Conservation (phyloP, 441 rosid species). For the Pelargonium citronellum region DNA sequence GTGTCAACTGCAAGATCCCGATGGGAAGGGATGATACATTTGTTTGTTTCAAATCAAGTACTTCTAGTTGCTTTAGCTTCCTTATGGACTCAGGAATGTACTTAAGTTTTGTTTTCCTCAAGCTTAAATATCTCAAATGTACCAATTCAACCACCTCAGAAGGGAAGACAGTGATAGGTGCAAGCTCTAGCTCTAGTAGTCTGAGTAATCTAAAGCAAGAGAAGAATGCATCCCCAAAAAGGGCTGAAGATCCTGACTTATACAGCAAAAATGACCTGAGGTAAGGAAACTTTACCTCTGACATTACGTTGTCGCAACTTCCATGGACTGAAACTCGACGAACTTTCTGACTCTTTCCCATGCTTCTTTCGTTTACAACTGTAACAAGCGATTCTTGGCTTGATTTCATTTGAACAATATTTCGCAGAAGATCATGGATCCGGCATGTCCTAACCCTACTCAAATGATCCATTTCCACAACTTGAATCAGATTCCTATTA, state of each 20-base stretch:
- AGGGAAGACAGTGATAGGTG: conserved; percentile 14
- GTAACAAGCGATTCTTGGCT: neutral
- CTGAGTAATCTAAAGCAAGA: conserved; percentile 5
- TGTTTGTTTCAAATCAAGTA: conserved; percentile 17
- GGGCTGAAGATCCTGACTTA: neutral
- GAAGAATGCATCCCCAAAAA: neutral
- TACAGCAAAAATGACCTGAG: neutral
- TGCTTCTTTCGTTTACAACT: neutral
- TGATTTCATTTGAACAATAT: neutral
- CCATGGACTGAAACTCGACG: neutral
- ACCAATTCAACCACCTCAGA: neutral
- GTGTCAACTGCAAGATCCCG: conserved; percentile 12
- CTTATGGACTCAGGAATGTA: conserved; percentile 9
- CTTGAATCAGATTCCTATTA: conserved; percentile 18
- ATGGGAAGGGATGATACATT: conserved; percentile 5
- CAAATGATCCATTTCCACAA: conserved; percentile 6
- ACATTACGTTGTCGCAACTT: neutral
- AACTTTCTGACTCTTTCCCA: neutral
- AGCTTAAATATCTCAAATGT: conserved; percentile 10
- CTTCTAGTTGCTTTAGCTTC: conserved; percentile 17
- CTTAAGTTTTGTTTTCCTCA: conserved; percentile 13
- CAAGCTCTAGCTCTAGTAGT: conserved; percentile 14
- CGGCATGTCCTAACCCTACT: conserved; percentile 11
- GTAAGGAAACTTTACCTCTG: neutral
- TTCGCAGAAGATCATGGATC: neutral